Evolutionary conservation across 208 protist genomes (phyloP).

Genomic region (Entamoeba histolytica): DNA sequence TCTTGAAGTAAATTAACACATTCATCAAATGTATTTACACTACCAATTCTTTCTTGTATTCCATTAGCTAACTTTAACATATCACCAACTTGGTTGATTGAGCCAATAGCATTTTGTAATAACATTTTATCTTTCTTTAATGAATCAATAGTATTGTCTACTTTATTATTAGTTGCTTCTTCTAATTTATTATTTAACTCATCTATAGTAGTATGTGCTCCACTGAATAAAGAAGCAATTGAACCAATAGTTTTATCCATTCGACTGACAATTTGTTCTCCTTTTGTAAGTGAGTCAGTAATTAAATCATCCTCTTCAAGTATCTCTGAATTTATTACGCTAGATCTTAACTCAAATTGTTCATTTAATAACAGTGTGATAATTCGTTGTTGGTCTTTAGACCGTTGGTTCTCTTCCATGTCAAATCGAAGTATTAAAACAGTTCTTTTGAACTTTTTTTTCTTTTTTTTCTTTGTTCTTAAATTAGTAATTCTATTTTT

Average conservation of each 20-base stretch:
- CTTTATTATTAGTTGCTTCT: not conserved
- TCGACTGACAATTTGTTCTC: not conserved
- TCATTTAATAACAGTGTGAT: not conserved
- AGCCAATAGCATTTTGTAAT: not conserved
- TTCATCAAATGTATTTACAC: not conserved
- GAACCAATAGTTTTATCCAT: not conserved
- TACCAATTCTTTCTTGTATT: not conserved
- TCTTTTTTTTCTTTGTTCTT: no score
- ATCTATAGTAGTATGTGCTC: not conserved
- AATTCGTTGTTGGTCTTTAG: not conserved
- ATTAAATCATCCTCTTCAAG: not conserved
- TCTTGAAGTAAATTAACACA: not conserved
- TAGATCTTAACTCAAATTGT: not conserved
- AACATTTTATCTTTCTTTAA: not conserved
- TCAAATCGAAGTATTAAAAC: not conserved
- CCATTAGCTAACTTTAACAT: not conserved
- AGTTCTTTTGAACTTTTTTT: no score
- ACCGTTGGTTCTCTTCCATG: not conserved
- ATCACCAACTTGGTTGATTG: not conserved
- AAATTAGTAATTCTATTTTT: no score
- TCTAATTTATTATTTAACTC: not conserved
- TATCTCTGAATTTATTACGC: not conserved
- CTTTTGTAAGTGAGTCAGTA: not conserved
- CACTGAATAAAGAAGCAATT: not conserved
- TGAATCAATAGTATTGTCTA: not conserved